phyloP scores from a whole-genome alignment of 164 flowering plant genomes.

The Kalanchoe fedtschenkoi region DNA sequence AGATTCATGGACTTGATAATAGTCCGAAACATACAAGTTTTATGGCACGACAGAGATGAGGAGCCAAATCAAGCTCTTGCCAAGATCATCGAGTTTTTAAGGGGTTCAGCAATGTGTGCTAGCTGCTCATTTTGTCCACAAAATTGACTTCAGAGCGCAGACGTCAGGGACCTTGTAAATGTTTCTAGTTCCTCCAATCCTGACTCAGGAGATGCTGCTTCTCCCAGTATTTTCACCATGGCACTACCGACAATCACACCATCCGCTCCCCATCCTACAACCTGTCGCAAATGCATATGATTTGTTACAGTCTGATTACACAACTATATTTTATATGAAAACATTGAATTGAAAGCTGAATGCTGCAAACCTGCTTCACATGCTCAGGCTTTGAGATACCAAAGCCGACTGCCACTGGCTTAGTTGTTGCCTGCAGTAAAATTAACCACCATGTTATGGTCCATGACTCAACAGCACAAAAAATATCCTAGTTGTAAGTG shows the following conservation, averaged over 20 bases:
- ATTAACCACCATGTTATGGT: no score
- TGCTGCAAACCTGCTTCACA: conserved; percentile 55
- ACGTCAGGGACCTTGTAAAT: conserved; percentile 56
- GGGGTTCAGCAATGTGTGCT: not conserved
- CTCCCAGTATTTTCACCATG: conserved; percentile 66
- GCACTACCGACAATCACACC: conserved; percentile 98
- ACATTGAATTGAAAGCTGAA: not conserved
- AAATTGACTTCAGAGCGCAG: conserved; percentile 36
- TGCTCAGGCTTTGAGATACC: conserved; percentile 64
- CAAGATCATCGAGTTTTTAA: not conserved
- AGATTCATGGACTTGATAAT: no score
- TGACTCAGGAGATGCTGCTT: conserved; percentile 69
- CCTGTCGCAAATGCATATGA: conserved; percentile 25
- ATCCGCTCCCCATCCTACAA: conserved; percentile 92
- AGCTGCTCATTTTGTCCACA: not conserved
- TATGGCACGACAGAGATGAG: no score
- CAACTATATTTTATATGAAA: not conserved
- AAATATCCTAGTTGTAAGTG: no score
- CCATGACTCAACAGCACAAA: no score
- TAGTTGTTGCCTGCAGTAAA: no score
- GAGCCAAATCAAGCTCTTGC: no score
- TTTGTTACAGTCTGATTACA: not conserved
- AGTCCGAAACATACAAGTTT: no score
- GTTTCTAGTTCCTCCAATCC: conserved; percentile 64
- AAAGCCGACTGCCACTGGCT: no score